These are phyloP conservation scores for Ophiostoma quercus DNA, from an alignment of 2,329 filamentous ascomycete species.

Conservation along the genomic window DNA sequence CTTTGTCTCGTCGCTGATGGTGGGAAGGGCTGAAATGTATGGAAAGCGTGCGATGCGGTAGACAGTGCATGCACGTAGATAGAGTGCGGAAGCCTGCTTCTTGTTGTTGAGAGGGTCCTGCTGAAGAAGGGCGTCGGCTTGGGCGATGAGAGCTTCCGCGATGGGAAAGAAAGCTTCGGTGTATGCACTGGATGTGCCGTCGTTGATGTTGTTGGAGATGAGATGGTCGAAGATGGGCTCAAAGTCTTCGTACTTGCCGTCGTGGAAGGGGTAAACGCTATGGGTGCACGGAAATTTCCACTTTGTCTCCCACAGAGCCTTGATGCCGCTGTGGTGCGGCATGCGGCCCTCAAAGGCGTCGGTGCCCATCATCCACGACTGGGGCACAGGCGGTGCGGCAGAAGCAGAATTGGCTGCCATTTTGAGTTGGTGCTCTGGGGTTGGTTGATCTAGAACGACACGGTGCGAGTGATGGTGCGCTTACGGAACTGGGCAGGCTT, in stretches of 20 bases:
- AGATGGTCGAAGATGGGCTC: constrained; percentile 62
- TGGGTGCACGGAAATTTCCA: constrained; percentile 64
- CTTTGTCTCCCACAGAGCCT: constrained; percentile 67
- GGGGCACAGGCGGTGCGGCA: neutral
- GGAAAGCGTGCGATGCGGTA: constrained; percentile 71
- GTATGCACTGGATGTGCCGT: constrained; percentile 61
- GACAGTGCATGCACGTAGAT: constrained; percentile 66
- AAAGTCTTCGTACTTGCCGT: constrained; percentile 63
- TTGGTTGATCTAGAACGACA: constrained; percentile 23
- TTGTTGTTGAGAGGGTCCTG: constrained; percentile 31
- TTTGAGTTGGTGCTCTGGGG: neutral
- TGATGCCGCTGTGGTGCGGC: constrained; percentile 56
- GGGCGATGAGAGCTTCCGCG: constrained; percentile 51
- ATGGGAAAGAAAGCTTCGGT: constrained; percentile 58
- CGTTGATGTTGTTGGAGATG: constrained; percentile 56
- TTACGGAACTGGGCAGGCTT: constrained; percentile 32
- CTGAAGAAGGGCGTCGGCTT: constrained; percentile 40
- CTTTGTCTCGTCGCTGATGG: constrained; percentile 44
- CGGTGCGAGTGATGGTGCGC: constrained; percentile 33
- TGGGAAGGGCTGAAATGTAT: constrained; percentile 42
- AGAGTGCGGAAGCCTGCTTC: constrained; percentile 55
- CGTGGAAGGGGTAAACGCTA: constrained; percentile 70
- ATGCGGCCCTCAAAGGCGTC: constrained; percentile 41
- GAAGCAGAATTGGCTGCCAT: neutral
- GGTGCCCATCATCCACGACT: constrained; percentile 42